These are phyloP conservation scores for Prunus salicina DNA, from an alignment of 306 rosid species.

Conservation along the genomic window DNA sequence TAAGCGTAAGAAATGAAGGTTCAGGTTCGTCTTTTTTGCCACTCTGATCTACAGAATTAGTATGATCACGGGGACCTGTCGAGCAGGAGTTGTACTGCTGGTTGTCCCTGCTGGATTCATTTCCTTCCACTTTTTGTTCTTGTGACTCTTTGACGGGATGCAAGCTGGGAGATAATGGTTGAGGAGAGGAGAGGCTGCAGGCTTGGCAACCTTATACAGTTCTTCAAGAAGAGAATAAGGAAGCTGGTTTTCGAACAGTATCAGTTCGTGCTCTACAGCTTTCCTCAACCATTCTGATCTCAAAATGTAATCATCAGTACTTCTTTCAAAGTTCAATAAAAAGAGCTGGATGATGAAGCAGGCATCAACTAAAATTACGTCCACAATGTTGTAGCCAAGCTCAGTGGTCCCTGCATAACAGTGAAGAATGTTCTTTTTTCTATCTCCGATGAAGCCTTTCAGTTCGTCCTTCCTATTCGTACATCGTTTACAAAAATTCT, in stretches of 20 bases:
- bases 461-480: neutral
- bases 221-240: slow-evolving; percentile 36
- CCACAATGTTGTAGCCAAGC: neutral
- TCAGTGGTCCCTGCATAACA: slow-evolving; percentile 1
- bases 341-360: slow-evolving; percentile 24
- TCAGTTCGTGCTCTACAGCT: slow-evolving; percentile 37
- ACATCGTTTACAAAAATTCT: slow-evolving; percentile 23
- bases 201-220: too few relatives aligned
- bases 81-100: too few relatives aligned
- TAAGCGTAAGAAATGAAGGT: too few relatives aligned
- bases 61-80: too few relatives aligned
- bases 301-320: slow-evolving; percentile 36
- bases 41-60: too few relatives aligned
- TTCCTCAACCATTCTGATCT: slow-evolving; percentile 42
- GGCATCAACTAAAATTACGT: neutral
- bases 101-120: too few relatives aligned
- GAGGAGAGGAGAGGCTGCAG: too few relatives aligned
- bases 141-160: too few relatives aligned
- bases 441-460: neutral
- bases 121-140: too few relatives aligned
- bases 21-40: too few relatives aligned
- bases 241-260: slow-evolving; percentile 55
- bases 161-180: too few relatives aligned
- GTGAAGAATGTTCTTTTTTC: neutral
- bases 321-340: slow-evolving; percentile 28